Evolutionary conservation across 2,329 filamentous ascomycete species (phyloP).

Genomic region (Aspergillus fijiensis): DNA sequence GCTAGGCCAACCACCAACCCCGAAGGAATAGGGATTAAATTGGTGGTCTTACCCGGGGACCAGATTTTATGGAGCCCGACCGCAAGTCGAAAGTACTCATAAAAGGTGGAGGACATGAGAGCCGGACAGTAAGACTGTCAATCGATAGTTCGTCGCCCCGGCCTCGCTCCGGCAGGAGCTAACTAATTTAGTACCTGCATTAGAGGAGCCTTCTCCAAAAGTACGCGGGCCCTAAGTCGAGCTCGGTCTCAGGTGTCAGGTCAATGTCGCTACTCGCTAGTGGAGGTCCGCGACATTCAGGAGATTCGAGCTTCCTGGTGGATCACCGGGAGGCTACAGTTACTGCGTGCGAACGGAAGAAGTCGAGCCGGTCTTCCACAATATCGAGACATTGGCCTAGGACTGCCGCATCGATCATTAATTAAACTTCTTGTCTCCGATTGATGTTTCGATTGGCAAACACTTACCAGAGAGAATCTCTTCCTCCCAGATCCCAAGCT

Average conservation of each 20-base stretch:
- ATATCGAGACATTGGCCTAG: slow-evolving; percentile 55
- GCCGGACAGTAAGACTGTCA: slow-evolving; percentile 9
- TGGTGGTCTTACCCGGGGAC: neutral
- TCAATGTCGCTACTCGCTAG: neutral
- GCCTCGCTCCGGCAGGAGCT: slow-evolving; percentile 7
- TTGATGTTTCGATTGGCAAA: neutral
- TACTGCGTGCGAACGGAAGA: slow-evolving; percentile 22
- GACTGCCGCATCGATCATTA: slow-evolving; percentile 37
- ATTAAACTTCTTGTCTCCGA: slow-evolving; percentile 1
- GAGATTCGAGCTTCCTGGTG: slow-evolving; percentile 10
- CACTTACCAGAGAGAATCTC: slow-evolving; percentile 78
- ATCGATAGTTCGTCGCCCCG: slow-evolving; percentile 15
- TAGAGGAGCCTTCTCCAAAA: slow-evolving; percentile 8
- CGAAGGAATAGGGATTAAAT: too few relatives aligned
- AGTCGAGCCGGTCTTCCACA: slow-evolving; percentile 42
- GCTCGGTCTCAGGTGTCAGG: neutral
- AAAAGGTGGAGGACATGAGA: neutral
- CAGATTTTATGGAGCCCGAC: neutral
- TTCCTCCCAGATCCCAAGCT: slow-evolving; percentile 95
- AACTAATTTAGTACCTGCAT: slow-evolving; percentile 16
- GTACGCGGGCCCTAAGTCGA: slow-evolving; percentile 12
- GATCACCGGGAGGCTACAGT: slow-evolving; percentile 26
- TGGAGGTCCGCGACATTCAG: neutral
- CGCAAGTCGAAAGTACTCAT: neutral
- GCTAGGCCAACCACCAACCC: neutral